Evolutionary conservation across 305 asterid species (phyloP).

Genomic region (Rubia peregrina): DNA sequence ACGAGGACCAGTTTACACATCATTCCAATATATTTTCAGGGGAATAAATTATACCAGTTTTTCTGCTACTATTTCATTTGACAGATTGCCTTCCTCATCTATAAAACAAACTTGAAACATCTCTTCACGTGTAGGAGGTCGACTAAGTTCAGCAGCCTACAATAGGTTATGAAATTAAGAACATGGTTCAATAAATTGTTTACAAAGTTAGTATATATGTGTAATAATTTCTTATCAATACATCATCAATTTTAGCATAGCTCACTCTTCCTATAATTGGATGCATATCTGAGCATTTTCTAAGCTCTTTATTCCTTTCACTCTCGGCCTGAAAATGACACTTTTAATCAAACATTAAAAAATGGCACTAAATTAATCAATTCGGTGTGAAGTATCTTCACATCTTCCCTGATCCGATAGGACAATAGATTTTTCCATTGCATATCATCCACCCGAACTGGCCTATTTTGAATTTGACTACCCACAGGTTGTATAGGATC

Average conservation of each 20-base stretch:
- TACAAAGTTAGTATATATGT: no score
- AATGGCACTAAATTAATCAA: background rate
- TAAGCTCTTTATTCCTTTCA: background rate
- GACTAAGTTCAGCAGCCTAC: no score
- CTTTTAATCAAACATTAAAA: background rate
- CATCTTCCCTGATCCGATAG: background rate
- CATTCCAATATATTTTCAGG: no score
- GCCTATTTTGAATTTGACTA: background rate
- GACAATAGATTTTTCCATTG: background rate
- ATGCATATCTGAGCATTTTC: background rate
- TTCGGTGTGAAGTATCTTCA: background rate
- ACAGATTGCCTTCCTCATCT: no score
- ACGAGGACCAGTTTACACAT: no score
- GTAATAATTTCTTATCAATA: background rate
- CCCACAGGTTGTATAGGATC: background rate
- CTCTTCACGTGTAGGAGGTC: no score
- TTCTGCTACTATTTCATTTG: no score
- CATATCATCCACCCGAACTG: background rate
- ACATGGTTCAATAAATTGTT: no score
- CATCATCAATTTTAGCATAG: background rate
- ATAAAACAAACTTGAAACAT: no score
- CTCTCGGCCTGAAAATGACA: background rate
- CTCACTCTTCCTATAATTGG: background rate
- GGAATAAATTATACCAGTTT: no score
- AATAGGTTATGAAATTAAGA: no score